Evolutionary conservation across 192 early-diverging fungal genomes (phyloP).

Genomic region (Coemansia umbellata): DNA sequence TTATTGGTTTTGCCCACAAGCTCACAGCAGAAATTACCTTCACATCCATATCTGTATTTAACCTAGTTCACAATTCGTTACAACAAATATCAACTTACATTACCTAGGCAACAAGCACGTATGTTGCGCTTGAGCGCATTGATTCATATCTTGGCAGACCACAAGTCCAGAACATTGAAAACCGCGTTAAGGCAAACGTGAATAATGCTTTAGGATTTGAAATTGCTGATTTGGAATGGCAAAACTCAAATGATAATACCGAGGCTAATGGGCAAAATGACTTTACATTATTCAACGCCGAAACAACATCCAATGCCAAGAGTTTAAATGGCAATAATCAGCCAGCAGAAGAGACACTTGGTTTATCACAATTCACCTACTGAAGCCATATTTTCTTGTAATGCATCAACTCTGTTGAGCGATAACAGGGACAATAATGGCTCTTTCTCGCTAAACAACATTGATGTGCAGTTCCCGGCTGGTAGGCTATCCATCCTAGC

Average conservation of each 20-base stretch:
- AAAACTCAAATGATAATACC: not conserved
- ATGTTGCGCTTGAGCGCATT: constrained; percentile 6
- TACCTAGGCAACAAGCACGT: constrained; percentile 40
- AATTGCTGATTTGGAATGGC: constrained; percentile 34
- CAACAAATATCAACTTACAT: constrained; percentile 55
- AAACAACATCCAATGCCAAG: not conserved
- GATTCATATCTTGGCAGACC: constrained; percentile 4
- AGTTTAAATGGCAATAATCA: not conserved
- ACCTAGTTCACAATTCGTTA: constrained; percentile 57
- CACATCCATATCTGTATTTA: constrained; percentile 67
- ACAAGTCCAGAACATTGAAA: constrained; percentile 1
- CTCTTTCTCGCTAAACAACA: constrained; percentile 56
- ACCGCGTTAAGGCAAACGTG: not conserved
- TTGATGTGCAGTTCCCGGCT: constrained; percentile 66
- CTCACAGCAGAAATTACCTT: constrained; percentile 64
- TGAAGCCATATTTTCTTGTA: not conserved
- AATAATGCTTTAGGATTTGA: constrained; percentile 21
- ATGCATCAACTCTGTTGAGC: not conserved
- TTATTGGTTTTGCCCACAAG: constrained; percentile 51
- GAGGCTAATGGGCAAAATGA: not conserved
- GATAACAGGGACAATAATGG: not conserved
- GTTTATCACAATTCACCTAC: not conserved
- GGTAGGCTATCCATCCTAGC: constrained; percentile 70
- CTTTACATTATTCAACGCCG: not conserved
- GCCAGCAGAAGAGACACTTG: not conserved